Base-by-base conservation (phyloP, 768 basidiomycete species). In the Amanita fuliginea region DNA sequence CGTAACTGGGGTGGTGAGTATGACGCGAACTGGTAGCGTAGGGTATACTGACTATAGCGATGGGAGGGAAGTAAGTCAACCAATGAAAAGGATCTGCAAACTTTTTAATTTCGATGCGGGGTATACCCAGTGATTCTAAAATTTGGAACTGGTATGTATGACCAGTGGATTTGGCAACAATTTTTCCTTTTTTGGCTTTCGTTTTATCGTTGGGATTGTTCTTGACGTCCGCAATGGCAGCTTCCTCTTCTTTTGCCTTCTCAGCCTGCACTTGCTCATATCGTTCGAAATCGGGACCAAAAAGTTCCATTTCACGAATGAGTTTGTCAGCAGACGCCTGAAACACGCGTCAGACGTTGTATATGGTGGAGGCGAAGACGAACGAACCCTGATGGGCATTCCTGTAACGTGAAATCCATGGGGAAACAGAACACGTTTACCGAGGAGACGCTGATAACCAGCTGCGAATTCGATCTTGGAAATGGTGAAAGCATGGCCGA, bases 111-210 rank as follows among this genome's bases (percentile, higher is more conserved):
- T 98, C 92, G 9, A 72, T 64, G 35, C 86, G 78, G 10, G 93
- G 89, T 4, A 98, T 83, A 43, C 87, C 83, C 56, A 96, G 89
- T 36, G 90, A 86, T 60, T 94, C 85, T 83, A 98, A 86, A 64
- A 98, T 98, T 73, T 98, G 96, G 76, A 98, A 99, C 62, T 99
- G 96, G 67, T 98, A 98, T 26, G 83, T 84, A 53, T 89, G 72
- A 2, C 95, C 96, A 1, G 95, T 95, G 0, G 87, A 81, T 68
- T 99, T 98, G 14, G 91, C 90, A 14, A 78, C 77, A 14, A 98
- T 68, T 65, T 99, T 99, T 44, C 94, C 93, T 70, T 99, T 99
- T 65, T 92, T 96, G 2, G 80, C 92, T 63, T 96, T 97, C 45
- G 76, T 74, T 52, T 78, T 78, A 59, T 79, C 41, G 9, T 33